These are phyloP conservation scores for Macrotyloma uniflorum DNA, from an alignment of 306 rosid species.

Conservation along the genomic window DNA sequence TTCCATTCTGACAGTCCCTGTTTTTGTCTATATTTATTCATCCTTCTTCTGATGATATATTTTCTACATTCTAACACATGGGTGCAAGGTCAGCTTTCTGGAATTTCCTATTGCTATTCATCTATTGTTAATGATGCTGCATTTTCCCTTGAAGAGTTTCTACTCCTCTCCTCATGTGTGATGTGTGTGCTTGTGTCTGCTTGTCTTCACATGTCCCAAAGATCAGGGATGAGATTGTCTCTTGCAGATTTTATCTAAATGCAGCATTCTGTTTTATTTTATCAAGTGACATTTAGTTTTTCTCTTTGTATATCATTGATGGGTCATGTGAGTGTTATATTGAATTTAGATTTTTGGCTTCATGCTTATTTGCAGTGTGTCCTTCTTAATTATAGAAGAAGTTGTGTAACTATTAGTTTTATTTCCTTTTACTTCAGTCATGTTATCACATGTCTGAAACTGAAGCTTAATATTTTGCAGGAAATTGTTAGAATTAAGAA, in stretches of 20 bases:
- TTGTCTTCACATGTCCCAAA: neutral
- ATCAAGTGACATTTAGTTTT: neutral
- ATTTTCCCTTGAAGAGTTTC: neutral
- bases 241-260: neutral
- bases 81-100: neutral
- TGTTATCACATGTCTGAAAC: conserved; percentile 30
- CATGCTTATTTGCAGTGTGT: conserved; percentile 1
- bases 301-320: neutral
- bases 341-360: neutral
- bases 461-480: conserved; percentile 49
- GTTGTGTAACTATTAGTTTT: neutral
- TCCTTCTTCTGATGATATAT: neutral
- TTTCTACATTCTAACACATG: neutral
- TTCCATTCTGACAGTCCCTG: neutral
- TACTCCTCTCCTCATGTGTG: neutral
- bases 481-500: conserved; percentile 79
- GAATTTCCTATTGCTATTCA: neutral
- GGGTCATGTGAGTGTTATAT: neutral
- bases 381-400: neutral
- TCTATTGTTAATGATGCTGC: neutral
- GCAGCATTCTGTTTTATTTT: neutral
- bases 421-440: conserved; percentile 19
- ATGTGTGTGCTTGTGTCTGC: neutral
- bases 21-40: neutral
- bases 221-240: neutral